Evolutionary conservation across 2,329 filamentous ascomycete species (phyloP).

Genomic region (Biscogniauxia sp.): DNA sequence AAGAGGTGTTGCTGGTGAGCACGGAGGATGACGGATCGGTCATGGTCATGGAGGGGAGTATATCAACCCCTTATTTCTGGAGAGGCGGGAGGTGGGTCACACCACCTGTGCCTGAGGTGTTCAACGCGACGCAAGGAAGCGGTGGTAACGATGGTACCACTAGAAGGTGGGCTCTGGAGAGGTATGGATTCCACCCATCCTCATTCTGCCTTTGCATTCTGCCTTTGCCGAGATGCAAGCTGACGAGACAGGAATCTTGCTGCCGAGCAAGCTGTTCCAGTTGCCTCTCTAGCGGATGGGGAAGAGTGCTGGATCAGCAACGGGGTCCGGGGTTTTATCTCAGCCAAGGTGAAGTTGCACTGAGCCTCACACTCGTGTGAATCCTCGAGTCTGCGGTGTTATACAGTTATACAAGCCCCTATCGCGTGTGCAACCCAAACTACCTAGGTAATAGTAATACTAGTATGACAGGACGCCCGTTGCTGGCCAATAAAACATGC

Average conservation of each 20-base stretch:
- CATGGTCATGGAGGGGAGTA: slow-evolving; percentile 80
- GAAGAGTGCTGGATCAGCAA: slow-evolving; percentile 90
- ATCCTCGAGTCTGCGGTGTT: neutral
- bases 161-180: slow-evolving; percentile 76
- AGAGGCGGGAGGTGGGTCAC: slow-evolving; percentile 74
- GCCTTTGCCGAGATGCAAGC: neutral
- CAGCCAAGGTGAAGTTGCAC: slow-evolving; percentile 34
- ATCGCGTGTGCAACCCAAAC: too few relatives aligned
- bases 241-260: slow-evolving; percentile 51
- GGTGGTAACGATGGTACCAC: slow-evolving; percentile 84
- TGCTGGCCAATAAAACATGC: neutral
- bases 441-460: too few relatives aligned
- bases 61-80: slow-evolving; percentile 80
- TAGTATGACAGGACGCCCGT: neutral
- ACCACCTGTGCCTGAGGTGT: slow-evolving; percentile 57
- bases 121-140: slow-evolving; percentile 43
- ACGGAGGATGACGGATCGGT: slow-evolving; percentile 45
- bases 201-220: neutral
- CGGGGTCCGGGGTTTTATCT: slow-evolving; percentile 75
- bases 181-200: slow-evolving; percentile 35
- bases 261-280: slow-evolving; percentile 61
- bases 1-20: slow-evolving; percentile 77
- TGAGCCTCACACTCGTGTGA: neutral
- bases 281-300: slow-evolving; percentile 61
- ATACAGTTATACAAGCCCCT: too few relatives aligned